phyloP scores from a whole-genome alignment of 164 flowering plant species.

The Echeveria elegans region DNA sequence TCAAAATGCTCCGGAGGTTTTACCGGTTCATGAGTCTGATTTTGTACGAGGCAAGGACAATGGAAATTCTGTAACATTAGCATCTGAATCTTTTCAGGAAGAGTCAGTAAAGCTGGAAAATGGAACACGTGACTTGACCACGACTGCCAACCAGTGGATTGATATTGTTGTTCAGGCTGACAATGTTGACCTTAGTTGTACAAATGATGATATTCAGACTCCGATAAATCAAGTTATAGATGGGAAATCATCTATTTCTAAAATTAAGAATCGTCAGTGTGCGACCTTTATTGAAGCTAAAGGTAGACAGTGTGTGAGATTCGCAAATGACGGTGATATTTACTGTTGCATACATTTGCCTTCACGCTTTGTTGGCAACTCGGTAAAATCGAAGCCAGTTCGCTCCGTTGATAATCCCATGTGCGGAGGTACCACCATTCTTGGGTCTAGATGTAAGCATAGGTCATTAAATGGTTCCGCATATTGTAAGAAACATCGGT shows the following conservation, averaged over 20 bases:
- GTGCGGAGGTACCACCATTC: conserved; percentile 87
- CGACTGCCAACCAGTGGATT: conserved; percentile 40
- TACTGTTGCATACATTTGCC: conserved; percentile 93
- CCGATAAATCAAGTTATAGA: conserved; percentile 24
- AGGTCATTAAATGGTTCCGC: conserved; percentile 58
- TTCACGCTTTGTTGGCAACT: conserved; percentile 38
- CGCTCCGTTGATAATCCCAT: conserved; percentile 35
- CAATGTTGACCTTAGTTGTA: conserved; percentile 20
- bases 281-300: conserved; percentile 82
- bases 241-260: conserved; percentile 26
- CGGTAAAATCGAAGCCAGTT: conserved; percentile 35
- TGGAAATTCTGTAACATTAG: conserved; percentile 19
- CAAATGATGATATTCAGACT: conserved; percentile 27
- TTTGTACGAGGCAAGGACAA: conserved; percentile 28
- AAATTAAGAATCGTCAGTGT: conserved; percentile 58
- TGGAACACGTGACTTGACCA: conserved; percentile 16
- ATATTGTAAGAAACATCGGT: conserved; percentile 84
- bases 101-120: conserved; percentile 19
- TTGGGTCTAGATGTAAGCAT: conserved; percentile 86
- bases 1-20: conserved; percentile 22
- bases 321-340: conserved; percentile 88
- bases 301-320: conserved; percentile 91
- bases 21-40: conserved; percentile 33
- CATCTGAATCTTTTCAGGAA: conserved; percentile 21
- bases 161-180: conserved; percentile 52